A percentile compares a stretch with the other conserved stretches of the same genome.
Conservation (phyloP, 306 rosid genomes). For the Delonix regia region DNA sequence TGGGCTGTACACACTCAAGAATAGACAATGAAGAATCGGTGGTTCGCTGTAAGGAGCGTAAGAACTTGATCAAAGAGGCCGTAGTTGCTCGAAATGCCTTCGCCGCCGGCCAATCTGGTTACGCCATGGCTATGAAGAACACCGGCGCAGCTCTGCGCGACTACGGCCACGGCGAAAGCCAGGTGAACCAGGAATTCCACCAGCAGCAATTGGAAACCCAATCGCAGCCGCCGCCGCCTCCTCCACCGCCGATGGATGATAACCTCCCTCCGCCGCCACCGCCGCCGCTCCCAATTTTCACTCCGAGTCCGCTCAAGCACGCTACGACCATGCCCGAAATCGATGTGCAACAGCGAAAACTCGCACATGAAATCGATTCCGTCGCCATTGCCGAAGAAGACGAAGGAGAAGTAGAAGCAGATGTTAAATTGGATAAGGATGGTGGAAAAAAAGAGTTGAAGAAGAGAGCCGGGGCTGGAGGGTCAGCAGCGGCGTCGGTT, state of each 20-base stretch:
- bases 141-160: constrained; percentile 85
- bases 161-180: constrained; percentile 72
- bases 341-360: constrained; percentile 35
- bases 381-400: constrained; percentile 60
- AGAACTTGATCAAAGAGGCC: constrained; percentile 67
- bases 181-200: constrained; percentile 37
- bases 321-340: constrained; percentile 60
- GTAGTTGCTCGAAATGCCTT: constrained; percentile 78
- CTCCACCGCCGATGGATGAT: constrained; percentile 35
- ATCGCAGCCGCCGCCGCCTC: constrained; percentile 60
- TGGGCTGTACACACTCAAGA: constrained; percentile 88
- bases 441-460: constrained; percentile 26
- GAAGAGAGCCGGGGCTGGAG: constrained; percentile 18
- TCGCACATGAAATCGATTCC: constrained; percentile 22
- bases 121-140: constrained; percentile 63
- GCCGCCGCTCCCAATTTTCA: constrained; percentile 69
- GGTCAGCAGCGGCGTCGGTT: constrained; percentile 18
- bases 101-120: constrained; percentile 80
- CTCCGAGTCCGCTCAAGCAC: constrained; percentile 66
- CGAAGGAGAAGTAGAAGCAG: constrained; percentile 27
- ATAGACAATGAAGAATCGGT: constrained; percentile 88
- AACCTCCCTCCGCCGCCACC: constrained; percentile 67
- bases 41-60: constrained; percentile 71
- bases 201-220: constrained; percentile 33
- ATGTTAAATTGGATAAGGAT: constrained; percentile 12